A percentile compares a stretch with the other conserved stretches of the same genome.
phyloP scores from a whole-genome alignment of 805 yeast species.

The Metschnikowia bowlesiae region DNA sequence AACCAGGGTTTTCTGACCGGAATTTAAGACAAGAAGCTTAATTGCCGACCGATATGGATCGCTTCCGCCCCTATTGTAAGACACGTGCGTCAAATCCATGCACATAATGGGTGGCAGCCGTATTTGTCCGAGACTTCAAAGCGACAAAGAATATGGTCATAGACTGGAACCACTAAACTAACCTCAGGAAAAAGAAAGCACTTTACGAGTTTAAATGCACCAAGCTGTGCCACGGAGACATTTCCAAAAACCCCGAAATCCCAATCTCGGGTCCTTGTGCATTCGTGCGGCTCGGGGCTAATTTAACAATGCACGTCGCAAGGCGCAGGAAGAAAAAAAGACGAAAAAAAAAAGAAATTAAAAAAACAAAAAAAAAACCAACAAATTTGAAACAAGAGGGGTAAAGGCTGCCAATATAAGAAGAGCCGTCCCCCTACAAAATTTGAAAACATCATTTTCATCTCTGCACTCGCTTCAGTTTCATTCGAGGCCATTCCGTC shows the following conservation, averaged over 20 bases:
- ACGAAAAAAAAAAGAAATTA: not conserved
- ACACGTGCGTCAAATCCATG: conserved; percentile 1
- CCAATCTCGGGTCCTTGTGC: not conserved
- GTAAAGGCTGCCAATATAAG: conserved; percentile 2
- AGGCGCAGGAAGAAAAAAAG: not conserved
- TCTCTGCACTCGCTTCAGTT: not conserved
- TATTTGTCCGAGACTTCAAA: not conserved
- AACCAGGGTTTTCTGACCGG: no score
- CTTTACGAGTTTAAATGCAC: not conserved
- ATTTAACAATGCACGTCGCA: not conserved
- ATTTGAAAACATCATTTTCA: not conserved
- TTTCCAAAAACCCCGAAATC: not conserved
- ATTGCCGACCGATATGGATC: not conserved
- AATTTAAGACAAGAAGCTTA: no score
- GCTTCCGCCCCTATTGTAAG: not conserved
- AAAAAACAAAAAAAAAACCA: not conserved
- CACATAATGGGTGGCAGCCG: not conserved
- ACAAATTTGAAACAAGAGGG: conserved; percentile 2
- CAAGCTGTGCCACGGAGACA: not conserved
- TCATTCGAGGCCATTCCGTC: not conserved
- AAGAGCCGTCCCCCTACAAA: not conserved
- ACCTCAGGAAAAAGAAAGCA: no score
- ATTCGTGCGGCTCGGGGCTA: not conserved
- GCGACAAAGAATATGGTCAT: not conserved
- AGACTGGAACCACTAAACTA: not conserved